Evolutionary conservation across 441 rosid genomes (phyloP).

Genomic region (Arabidopsis hybrid): DNA sequence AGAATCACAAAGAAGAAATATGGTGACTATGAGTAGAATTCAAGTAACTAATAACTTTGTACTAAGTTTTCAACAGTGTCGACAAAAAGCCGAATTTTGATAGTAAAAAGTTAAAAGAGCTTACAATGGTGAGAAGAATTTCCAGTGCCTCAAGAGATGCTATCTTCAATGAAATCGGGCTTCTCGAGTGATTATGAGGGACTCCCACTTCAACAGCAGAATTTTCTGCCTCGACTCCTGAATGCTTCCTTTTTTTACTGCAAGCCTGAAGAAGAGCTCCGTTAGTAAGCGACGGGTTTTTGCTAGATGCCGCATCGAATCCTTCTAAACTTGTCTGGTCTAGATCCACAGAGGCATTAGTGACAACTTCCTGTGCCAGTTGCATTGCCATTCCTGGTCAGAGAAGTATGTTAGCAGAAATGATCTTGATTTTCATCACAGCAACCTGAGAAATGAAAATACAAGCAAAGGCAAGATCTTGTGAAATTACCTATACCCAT

Average conservation of each 20-base stretch:
- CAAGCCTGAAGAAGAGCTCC: constrained; percentile 46
- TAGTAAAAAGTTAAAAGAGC: constrained; percentile 28
- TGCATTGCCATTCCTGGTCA: constrained; percentile 72
- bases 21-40: neutral
- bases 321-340: constrained; percentile 47
- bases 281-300: constrained; percentile 45
- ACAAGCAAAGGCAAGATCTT: neutral
- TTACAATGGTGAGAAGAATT: constrained; percentile 79
- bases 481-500: constrained; percentile 77
- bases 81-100: neutral
- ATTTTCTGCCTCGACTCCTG: constrained; percentile 51
- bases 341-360: constrained; percentile 64
- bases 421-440: constrained; percentile 18
- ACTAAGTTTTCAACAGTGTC: constrained; percentile 7
- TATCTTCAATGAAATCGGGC: constrained; percentile 63
- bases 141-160: constrained; percentile 85
- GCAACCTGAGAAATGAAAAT: constrained; percentile 11
- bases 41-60: constrained; percentile 4
- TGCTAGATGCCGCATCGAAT: constrained; percentile 38
- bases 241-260: constrained; percentile 74
- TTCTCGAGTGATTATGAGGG: constrained; percentile 39
- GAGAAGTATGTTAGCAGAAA: constrained; percentile 26
- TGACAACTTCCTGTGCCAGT: constrained; percentile 69
- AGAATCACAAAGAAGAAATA: constrained; percentile 8
- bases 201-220: constrained; percentile 52